A percentile compares a stretch with the other conserved stretches of the same genome.
Conservation (phyloP, 139 green algal genomes). For the Chlamydomonas incerta region DNA sequence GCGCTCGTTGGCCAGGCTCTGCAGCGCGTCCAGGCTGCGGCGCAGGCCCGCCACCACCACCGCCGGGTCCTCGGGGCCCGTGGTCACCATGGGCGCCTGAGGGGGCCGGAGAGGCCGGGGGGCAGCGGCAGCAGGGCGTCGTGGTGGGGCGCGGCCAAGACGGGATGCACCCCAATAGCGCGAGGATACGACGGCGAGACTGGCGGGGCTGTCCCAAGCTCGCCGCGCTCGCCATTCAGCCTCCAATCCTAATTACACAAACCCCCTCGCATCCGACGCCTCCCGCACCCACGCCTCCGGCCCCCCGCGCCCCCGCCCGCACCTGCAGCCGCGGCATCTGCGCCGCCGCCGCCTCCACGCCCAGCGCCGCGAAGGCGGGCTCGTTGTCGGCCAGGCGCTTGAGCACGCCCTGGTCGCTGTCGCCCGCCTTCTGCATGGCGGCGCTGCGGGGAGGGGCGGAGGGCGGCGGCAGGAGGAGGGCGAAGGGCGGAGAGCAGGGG, state of each 20-base stretch:
- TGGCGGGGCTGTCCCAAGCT: too few relatives aligned
- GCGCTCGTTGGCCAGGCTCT: slow-evolving; percentile 49
- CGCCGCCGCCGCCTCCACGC: slow-evolving; percentile 63
- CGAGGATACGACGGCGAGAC: too few relatives aligned
- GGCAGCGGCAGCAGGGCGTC: not conserved
- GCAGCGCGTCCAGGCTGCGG: slow-evolving; percentile 72
- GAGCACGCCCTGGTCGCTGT: slow-evolving; percentile 76
- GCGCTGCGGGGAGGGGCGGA: slow-evolving; percentile 28
- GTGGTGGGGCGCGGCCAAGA: too few relatives aligned
- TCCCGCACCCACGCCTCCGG: not conserved
- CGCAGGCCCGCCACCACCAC: slow-evolving; percentile 76
- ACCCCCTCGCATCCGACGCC: too few relatives aligned
- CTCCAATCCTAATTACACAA: too few relatives aligned
- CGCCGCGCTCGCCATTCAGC: too few relatives aligned
- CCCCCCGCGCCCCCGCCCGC: not conserved
- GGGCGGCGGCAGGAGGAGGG: not conserved
- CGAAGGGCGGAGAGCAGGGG: not conserved
- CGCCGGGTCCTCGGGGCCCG: slow-evolving; percentile 76
- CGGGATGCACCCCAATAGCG: too few relatives aligned
- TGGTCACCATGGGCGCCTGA: slow-evolving; percentile 70
- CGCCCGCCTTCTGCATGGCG: slow-evolving; percentile 78
- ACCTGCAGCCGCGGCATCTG: slow-evolving; percentile 81
- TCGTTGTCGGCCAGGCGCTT: slow-evolving; percentile 65
- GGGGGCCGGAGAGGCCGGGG: not conserved
- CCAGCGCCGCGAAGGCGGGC: slow-evolving; percentile 61